A percentile compares a stretch with the other conserved stretches of the same genome.
Conservation (phyloP, 2,329 filamentous ascomycete species). For the Pseudopithomyces chartarum region DNA sequence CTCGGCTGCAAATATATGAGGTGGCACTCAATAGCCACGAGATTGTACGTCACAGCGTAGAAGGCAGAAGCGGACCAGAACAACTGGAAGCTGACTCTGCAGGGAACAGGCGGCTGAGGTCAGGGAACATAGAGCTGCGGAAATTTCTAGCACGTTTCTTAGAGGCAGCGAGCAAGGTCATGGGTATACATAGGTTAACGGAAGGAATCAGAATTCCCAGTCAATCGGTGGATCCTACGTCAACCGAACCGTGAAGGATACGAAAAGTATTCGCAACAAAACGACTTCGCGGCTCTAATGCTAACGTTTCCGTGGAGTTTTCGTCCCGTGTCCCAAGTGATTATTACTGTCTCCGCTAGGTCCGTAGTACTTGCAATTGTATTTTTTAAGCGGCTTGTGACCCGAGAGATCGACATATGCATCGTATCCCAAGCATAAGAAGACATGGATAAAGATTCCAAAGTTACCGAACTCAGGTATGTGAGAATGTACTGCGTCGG, state of each 20-base stretch:
- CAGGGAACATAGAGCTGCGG: neutral
- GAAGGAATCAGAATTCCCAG: neutral
- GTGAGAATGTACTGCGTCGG: neutral
- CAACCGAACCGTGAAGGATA: too few relatives aligned
- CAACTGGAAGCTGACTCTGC: neutral
- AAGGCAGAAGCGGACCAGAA: neutral
- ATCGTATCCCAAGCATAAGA: too few relatives aligned
- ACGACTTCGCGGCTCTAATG: too few relatives aligned
- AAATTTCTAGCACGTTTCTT: neutral
- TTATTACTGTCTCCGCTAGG: neutral
- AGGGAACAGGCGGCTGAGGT: neutral
- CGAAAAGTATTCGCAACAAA: too few relatives aligned
- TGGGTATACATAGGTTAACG: neutral
- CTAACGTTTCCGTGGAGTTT: too few relatives aligned
- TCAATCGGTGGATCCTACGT: neutral
- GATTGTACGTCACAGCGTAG: conserved; percentile 2
- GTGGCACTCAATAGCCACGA: neutral
- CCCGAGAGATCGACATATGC: too few relatives aligned
- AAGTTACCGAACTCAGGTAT: neutral
- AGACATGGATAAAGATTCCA: too few relatives aligned
- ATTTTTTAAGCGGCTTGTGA: too few relatives aligned
- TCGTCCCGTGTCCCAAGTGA: too few relatives aligned
- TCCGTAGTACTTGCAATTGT: neutral
- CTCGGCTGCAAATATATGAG: neutral
- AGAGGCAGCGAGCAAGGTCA: neutral